phyloP scores from a whole-genome alignment of 306 rosid genomes.

The Casuarina equisetifolia region DNA sequence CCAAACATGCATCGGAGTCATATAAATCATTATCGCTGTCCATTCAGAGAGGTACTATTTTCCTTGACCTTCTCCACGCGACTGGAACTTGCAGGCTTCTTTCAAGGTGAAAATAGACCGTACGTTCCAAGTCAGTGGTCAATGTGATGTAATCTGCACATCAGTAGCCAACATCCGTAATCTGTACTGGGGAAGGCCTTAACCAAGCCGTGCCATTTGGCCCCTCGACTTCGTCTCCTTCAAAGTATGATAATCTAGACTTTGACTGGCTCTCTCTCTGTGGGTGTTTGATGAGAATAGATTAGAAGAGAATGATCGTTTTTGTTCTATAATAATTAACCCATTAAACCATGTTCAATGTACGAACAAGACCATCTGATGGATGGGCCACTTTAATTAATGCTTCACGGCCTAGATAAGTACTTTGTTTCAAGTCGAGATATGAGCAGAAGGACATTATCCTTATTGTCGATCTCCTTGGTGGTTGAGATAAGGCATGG shows the following conservation, averaged over 20 bases:
- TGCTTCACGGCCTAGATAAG: constrained; percentile 33
- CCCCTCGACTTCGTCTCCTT: neutral
- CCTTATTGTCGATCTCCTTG: constrained; percentile 23
- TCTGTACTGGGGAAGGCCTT: constrained; percentile 3
- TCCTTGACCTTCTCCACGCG: too few relatives aligned
- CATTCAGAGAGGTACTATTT: too few relatives aligned
- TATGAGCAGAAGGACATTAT: constrained; percentile 36
- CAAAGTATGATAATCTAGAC: neutral
- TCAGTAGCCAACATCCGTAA: too few relatives aligned
- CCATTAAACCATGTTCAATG: constrained; percentile 21
- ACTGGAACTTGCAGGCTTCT: too few relatives aligned
- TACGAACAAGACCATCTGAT: constrained; percentile 6
- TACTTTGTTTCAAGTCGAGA: constrained; percentile 42
- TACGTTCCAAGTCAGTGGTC: constrained; percentile 33
- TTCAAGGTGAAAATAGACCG: neutral
- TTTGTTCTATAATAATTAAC: neutral
- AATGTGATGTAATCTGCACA: constrained; percentile 14
- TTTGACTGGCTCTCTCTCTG: neutral
- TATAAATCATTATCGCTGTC: neutral
- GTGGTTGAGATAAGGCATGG: constrained; percentile 39
- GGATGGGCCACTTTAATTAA: constrained; percentile 43
- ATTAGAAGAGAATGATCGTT: too few relatives aligned
- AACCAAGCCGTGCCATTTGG: neutral
- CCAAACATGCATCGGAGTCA: neutral
- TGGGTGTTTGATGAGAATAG: too few relatives aligned